A percentile compares a stretch with the other conserved stretches of the same genome.
Evolutionary conservation across 2,329 filamentous ascomycete genomes (phyloP).

Genomic region (Beauveria pseudobassiana): DNA sequence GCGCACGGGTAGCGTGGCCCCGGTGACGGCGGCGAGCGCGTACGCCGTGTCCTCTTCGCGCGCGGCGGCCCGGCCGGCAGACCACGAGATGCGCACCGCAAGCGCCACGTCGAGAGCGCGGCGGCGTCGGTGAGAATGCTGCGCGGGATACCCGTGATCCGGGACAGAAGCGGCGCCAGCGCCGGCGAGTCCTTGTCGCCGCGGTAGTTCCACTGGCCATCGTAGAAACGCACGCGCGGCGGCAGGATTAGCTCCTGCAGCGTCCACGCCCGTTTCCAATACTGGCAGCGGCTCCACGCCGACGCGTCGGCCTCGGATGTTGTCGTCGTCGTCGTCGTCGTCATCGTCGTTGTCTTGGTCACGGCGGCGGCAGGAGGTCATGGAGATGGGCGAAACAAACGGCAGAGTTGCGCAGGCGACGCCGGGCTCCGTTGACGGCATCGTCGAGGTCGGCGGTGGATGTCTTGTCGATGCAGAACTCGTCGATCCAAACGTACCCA

Average conservation of each 20-base stretch:
- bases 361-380: neutral
- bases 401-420: neutral
- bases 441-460: slow-evolving; percentile 6
- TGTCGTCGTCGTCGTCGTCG: neutral
- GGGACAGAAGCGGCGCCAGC: neutral
- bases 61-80: neutral
- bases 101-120: neutral
- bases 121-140: neutral
- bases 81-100: slow-evolving; percentile 8
- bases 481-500: slow-evolving; percentile 8
- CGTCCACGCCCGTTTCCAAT: slow-evolving; percentile 9
- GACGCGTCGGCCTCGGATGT: neutral
- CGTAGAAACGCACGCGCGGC: slow-evolving; percentile 2
- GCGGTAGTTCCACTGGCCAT: slow-evolving; percentile 3
- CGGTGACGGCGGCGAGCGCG: slow-evolving; percentile 5
- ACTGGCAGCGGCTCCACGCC: neutral
- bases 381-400: slow-evolving; percentile 4
- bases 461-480: slow-evolving; percentile 5
- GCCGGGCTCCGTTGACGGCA: slow-evolving; percentile 5
- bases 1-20: neutral
- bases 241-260: slow-evolving; percentile 9
- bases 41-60: slow-evolving; percentile 8
- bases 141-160: slow-evolving; percentile 6
- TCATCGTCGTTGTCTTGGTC: neutral
- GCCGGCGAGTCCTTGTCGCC: slow-evolving; percentile 3